Evolutionary conservation across 83 land plant species (phyloP), one percentile per base, ranked within the genome.

Genomic region (Diphasiastrum complanatum): DNA sequence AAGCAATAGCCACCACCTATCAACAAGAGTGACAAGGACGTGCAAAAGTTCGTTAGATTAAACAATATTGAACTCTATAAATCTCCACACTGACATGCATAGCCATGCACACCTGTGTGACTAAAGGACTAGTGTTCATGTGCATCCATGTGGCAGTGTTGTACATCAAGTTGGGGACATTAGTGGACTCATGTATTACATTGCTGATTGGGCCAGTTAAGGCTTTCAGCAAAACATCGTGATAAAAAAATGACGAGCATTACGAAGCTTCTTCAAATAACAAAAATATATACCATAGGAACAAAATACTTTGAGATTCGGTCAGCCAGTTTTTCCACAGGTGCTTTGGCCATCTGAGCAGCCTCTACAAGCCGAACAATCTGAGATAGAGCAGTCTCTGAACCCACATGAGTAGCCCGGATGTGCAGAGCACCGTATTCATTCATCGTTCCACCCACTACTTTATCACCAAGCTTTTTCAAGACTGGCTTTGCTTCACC

Each of bases 401-500:
- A 83, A 20, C 91, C 91, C 4, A 86, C 91, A 38, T 55, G 70
- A 19, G 86, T 83, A 2, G 73, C 78, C 58, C 68, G 65, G 34
- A 78, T 47, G 55, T 70, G 79, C 41, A 86, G 49, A 3, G 70
- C 81, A 0, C 91, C 87, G 75, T 83, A 83, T 55, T 78, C 75
- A 78, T 83, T 86, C 19, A 86, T 29, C 2, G 91, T 86, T 12
- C 91, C 91, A 14, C 84, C 91, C 45, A 80, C 83, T 19, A 86
- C 86, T 28, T 46, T 68, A 45, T 83, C 91, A 47, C 82, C 86
- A 47, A 63, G 66, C 61, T 76, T 64, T 68, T 86, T 86, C 8
- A 76, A 79, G 41, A 87, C 81, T 16, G 89, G 93, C 55, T 73
- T 16, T 5, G 93, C 72, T 65, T 87, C 93, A 35, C 93, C 93